Evolutionary conservation across 2,329 filamentous ascomycete species (phyloP).

Genomic region (Aspergillus novoparasiticus): DNA sequence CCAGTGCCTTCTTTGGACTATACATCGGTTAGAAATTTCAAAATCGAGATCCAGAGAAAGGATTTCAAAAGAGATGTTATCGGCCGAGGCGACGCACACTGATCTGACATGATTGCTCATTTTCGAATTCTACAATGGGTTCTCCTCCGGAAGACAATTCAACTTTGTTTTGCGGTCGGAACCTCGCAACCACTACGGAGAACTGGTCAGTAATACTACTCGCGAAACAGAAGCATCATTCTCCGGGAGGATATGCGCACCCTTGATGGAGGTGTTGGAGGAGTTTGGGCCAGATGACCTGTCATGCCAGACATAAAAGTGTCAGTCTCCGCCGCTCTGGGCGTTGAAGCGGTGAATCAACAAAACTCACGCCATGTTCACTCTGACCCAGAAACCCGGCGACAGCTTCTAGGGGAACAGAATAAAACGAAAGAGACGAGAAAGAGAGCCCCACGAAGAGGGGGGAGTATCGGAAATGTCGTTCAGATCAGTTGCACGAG

Average conservation of each 20-base stretch:
- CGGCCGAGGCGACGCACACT: conserved; percentile 60
- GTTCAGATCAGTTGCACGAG: conserved; percentile 16
- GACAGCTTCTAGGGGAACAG: conserved; percentile 1
- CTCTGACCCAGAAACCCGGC: conserved; percentile 20
- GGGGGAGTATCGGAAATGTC: conserved; percentile 16
- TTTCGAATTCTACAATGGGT: conserved; percentile 86
- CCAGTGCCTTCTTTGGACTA: conserved; percentile 82
- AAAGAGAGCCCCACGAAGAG: conserved; percentile 28
- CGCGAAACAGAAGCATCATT: not conserved
- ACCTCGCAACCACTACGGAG: conserved; percentile 84
- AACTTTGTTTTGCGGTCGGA: conserved; percentile 93
- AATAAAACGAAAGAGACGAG: conserved; percentile 18
- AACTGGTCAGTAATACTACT: conserved; percentile 44
- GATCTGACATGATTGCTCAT: conserved; percentile 83
- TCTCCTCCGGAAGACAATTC: conserved; percentile 89
- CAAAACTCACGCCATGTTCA: conserved; percentile 52
- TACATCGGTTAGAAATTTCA: conserved; percentile 23
- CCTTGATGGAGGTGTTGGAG: conserved; percentile 58
- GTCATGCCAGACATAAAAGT: conserved; percentile 22
- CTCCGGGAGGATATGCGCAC: conserved; percentile 38
- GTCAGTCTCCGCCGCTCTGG: conserved; percentile 13
- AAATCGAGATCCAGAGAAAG: not conserved
- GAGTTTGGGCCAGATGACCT: conserved; percentile 34
- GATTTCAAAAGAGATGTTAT: too few species aligned
- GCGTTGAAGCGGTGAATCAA: conserved; percentile 9